phyloP scores from a whole-genome alignment of 2,329 filamentous ascomycete genomes.

The Orbilia brochopaga region DNA sequence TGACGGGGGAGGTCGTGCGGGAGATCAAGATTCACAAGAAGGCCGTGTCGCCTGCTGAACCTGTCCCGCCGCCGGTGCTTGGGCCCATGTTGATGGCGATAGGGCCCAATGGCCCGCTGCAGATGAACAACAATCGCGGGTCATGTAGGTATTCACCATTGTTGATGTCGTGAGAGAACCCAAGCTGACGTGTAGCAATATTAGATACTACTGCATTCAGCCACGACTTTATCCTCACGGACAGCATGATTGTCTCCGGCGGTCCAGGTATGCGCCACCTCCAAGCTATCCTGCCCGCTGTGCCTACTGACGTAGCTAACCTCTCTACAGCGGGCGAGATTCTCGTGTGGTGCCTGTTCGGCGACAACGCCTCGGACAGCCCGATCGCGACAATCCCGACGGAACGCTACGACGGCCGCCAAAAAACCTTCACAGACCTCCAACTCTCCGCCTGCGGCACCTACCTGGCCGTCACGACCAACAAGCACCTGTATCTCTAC shows the following conservation, averaged over 20 bases:
- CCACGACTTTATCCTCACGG: conserved; percentile 55
- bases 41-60: conserved; percentile 40
- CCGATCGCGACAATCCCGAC: conserved; percentile 54
- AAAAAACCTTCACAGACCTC: conserved; percentile 41
- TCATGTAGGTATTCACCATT: conserved; percentile 32
- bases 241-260: conserved; percentile 55
- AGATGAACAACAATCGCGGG: conserved; percentile 21
- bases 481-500: conserved; percentile 55
- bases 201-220: conserved; percentile 55
- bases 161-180: background rate
- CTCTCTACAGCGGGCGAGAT: conserved; percentile 31
- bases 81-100: background rate
- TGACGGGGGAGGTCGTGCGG: conserved; percentile 34
- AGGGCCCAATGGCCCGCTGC: conserved; percentile 27
- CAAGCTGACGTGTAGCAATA: background rate
- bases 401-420: conserved; percentile 44
- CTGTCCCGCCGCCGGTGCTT: conserved; percentile 8
- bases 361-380: conserved; percentile 36
- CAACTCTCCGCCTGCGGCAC: conserved; percentile 52
- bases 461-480: conserved; percentile 54
- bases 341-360: conserved; percentile 42
- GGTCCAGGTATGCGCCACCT: conserved; percentile 51
- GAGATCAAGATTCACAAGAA: conserved; percentile 50
- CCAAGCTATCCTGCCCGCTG: conserved; percentile 37
- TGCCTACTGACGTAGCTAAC: conserved; percentile 7